These are phyloP conservation scores for Paramecium primaurelia DNA, from an alignment of 73 alveolate species.

Conservation along the genomic window DNA sequence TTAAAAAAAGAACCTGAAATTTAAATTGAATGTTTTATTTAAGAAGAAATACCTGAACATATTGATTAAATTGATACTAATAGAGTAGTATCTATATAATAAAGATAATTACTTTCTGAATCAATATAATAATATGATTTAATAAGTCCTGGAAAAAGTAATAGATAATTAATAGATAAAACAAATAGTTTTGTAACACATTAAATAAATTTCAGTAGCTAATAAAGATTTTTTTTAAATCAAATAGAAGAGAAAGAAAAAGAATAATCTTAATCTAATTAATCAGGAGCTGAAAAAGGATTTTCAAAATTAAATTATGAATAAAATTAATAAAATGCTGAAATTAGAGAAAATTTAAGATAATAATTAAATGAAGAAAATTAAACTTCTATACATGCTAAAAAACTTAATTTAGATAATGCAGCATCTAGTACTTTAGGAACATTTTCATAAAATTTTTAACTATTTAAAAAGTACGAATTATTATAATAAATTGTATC, in stretches of 20 bases:
- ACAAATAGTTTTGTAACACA: not conserved
- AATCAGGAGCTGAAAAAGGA: not conserved
- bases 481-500: not conserved
- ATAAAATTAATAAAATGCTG: not conserved
- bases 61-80: not conserved
- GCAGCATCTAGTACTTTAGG: conserved; percentile 7
- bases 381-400: not conserved
- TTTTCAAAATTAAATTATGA: not conserved
- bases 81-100: not conserved
- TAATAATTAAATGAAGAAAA: not conserved
- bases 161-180: not conserved
- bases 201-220: not conserved
- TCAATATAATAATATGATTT: not conserved
- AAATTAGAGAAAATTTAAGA: not conserved
- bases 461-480: not conserved
- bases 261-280: not conserved
- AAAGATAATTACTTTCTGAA: not conserved
- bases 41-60: not conserved
- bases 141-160: not conserved
- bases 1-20: not conserved
- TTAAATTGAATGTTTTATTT: not conserved
- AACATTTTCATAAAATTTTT: not conserved
- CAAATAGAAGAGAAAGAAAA: not conserved
- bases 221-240: not conserved
- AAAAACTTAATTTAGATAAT: not conserved